Base-by-base conservation (phyloP, 495 filamentous ascomycete genomes). In the Penicillium simplicissimum region DNA sequence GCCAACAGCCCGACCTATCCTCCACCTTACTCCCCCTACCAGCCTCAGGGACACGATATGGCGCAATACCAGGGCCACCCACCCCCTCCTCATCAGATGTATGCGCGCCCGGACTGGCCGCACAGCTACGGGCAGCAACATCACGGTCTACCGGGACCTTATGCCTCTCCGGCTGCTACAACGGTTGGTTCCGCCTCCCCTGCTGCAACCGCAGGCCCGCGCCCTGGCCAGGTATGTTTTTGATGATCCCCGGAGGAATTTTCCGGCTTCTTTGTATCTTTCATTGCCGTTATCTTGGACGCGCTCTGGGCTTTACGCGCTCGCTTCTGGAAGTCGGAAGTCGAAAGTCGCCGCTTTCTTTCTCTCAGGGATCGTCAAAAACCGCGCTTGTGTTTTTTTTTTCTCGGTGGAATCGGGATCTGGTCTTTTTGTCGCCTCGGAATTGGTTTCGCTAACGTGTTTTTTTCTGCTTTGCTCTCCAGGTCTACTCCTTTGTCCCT, bases 401-500 rank as follows among this genome's bases (percentile, higher is more conserved):
- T 40, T 33, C 36, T 17, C 38, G 19, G 35, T 3, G 11, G 4
- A 33, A 55, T 53, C 33, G 53, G 19, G 60, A 58, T 54, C 6
- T 52, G 55, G 53, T 45, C n/a, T 15, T 31, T 38, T 43, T 10
- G 34, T 57, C 10, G 11, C 14, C 28, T 36, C 8, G 53, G 19
- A 28, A 66, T 67, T 37, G 45, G 34, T 37, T n/a, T 23, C 25
- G 57, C 62, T 64, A 11, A 42, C 52, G 34, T 9, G 33, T 33
- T 42, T 58, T 58, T 23, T 53, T 58, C 47, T 55, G n/a, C 55
- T 54, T 10, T 71, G 2, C 77, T 36, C 82, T 77, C 25, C 82
- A 96, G 88, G 95, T 98, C 49, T 98, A 98, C 73, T 97, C 93
- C 2, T 98, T 98, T 71, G 95, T 98, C 49, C 95, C 95, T 1